Evolutionary conservation across 805 yeast species (phyloP), one percentile per base, ranked within the genome.

Genomic region (Nakazawaea ernobii): DNA sequence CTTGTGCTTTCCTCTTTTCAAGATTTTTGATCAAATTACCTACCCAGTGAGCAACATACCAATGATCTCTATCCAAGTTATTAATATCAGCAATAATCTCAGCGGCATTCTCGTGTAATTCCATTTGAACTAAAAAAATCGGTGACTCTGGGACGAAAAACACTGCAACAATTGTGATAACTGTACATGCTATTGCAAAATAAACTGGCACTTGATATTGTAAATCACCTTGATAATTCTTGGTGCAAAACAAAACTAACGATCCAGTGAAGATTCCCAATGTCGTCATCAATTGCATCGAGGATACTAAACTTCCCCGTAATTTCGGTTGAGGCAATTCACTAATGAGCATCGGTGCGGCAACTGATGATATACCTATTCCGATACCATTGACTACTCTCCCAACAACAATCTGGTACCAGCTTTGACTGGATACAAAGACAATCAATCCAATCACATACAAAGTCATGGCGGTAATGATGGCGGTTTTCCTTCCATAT

Each of bases 111-210:
- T 41, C 45, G 13, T 32, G 35, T 5, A 32, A 20, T 6, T 45
- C 35, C 26, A n/a, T 30, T 20, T 42, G 41, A 8, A 51, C 39
- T 14, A 58, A 51, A 65, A 63, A 66, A 32, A 52, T 45, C 8
- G 71, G 70, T 0, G 69, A 61, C 43, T 67, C 70, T 0, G 70
- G 70, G 28, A 62, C 66, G 29, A 56, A 20, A 57, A 56, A 53
- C 32, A 63, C 59, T 6, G 53, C 32, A 8, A 51, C 27, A 17
- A 53, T 50, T 10, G 53, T 32, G 2, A 52, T 3, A 4, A 53
- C 9, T 7, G 55, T 46, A 13, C 60, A 35, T 1, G 52, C 27
- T 5, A 61, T 35, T 4, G 61, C 59, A 15, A 55, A 52, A 1
- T 56, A 17, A 29, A 63, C 32, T 0, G 63, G 61, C 33, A 53